Percentiles rank a stretch among this genome's conserved stretches.
phyloP scores from a whole-genome alignment of 768 basidiomycete species.

The Phaeotremella skinneri region DNA sequence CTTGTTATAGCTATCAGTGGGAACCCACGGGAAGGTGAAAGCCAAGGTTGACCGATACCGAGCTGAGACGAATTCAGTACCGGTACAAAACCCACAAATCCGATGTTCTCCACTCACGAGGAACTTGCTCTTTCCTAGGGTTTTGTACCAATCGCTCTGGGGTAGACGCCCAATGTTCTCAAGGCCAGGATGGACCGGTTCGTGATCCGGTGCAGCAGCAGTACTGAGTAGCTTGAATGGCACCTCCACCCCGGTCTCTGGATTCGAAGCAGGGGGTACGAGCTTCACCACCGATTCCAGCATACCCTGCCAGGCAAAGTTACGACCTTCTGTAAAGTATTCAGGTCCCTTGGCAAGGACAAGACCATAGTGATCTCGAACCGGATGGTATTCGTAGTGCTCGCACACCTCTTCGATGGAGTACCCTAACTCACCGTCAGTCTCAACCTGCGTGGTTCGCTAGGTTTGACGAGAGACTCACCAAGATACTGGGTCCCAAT shows the following conservation, averaged over 20 bases:
- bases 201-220: constrained; percentile 2
- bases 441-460: background rate
- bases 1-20: background rate
- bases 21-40: constrained; percentile 23
- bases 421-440: constrained; percentile 17
- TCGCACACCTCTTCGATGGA: constrained; percentile 26
- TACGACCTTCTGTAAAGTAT: constrained; percentile 9
- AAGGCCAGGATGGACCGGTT: constrained; percentile 11
- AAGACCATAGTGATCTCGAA: constrained; percentile 17
- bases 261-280: background rate
- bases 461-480: constrained; percentile 3
- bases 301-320: constrained; percentile 8
- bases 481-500: constrained; percentile 22
- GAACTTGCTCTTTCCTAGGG: constrained; percentile 19
- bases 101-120: constrained; percentile 9
- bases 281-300: constrained; percentile 7
- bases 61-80: constrained; percentile 1
- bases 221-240: constrained; percentile 24
- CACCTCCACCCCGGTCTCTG: background rate
- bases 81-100: background rate
- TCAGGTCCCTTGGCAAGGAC: constrained; percentile 17
- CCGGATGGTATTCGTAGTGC: background rate
- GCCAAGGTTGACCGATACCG: constrained; percentile 22
- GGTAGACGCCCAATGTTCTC: constrained; percentile 8
- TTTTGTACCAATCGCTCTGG: background rate